Conservation (phyloP, 2,329 filamentous ascomycete species). For the Xylariaceae sp. region DNA sequence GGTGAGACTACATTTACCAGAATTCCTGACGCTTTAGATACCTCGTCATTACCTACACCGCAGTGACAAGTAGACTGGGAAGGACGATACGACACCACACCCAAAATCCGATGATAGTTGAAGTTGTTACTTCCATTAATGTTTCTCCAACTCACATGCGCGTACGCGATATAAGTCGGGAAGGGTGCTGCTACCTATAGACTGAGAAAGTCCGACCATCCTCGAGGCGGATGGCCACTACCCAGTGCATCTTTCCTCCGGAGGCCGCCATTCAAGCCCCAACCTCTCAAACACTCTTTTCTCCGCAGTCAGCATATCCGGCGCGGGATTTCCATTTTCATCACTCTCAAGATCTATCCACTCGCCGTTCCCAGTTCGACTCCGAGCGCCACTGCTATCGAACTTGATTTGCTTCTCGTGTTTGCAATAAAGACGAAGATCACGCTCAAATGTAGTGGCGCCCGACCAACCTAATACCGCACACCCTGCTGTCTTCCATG, state of each 20-base stretch:
- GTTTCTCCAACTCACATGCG: too few relatives aligned
- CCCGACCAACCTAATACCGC: slow-evolving; percentile 86
- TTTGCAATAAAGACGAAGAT: slow-evolving; percentile 77
- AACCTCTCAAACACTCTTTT: slow-evolving; percentile 74
- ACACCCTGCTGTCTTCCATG: slow-evolving; percentile 85
- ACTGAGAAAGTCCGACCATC: too few relatives aligned
- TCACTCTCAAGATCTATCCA: slow-evolving; percentile 66
- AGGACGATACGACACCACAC: too few relatives aligned
- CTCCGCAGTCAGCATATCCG: slow-evolving; percentile 70
- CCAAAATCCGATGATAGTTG: too few relatives aligned
- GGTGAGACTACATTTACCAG: too few relatives aligned
- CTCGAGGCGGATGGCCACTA: too few relatives aligned
- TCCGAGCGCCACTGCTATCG: slow-evolving; percentile 81
- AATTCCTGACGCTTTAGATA: too few relatives aligned
- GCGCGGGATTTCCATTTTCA: slow-evolving; percentile 43
- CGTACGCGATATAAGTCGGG: too few relatives aligned
- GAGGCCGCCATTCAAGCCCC: slow-evolving; percentile 62
- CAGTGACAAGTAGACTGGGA: too few relatives aligned
- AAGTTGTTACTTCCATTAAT: too few relatives aligned
- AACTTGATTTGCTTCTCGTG: slow-evolving; percentile 73
- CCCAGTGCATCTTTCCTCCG: slow-evolving; percentile 64
- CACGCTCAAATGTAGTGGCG: slow-evolving; percentile 84
- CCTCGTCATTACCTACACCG: too few relatives aligned
- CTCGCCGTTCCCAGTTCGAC: slow-evolving; percentile 57
- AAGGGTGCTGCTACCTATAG: too few relatives aligned